Base-by-base conservation (phyloP, 176 grass and related monocot species). In the Oryza rufipogon region DNA sequence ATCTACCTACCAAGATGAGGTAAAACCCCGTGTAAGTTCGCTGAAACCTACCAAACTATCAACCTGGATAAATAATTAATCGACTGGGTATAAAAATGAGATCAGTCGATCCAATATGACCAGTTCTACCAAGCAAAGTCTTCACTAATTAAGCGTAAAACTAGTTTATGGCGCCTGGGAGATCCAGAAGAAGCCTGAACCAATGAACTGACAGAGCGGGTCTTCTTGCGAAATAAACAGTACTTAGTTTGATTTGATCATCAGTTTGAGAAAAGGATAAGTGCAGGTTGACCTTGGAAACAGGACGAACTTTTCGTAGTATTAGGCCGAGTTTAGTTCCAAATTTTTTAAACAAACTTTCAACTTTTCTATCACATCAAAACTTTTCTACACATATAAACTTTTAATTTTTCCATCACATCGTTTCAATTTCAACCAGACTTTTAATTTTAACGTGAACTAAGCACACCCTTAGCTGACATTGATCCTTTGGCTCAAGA, bases 281-380 rank as follows among this genome's bases (percentile, higher is more conserved):
- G 61, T 10, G 26, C 61, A 28, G 64, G 70, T 58, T 75, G 85
- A 80, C 77, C 77, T 11, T 14, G 34, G 34, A 36, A 36, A 36
- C 34, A 36, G 34, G 34, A 36, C 34, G 34, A 36, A 36, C 34
- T 36, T 36, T 36, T 36, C 4, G 34, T 36, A 26, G 12, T 6
- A 6, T n/a, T 45, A 28, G 28, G 28, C 28, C 28, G 28, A 28
- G 28, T 28, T 28, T 28, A 28, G 1, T 28, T 28, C 0, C 28
- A 28, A 28, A 28, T 0, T 28, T 28, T 26, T 26, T 26, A 1
- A 1, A 1, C 26, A 2, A 28, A 28, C 28, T 28, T 28, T 28
- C 1, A 28, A 28, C 28, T 28, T 28, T 28, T 28, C 1, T 28
- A 2, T 28, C 28, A 2, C 1, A 28, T 28, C 1, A 26, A 26